Conservation (phyloP, 768 basidiomycete genomes). For the Mycena albidolilacea region DNA sequence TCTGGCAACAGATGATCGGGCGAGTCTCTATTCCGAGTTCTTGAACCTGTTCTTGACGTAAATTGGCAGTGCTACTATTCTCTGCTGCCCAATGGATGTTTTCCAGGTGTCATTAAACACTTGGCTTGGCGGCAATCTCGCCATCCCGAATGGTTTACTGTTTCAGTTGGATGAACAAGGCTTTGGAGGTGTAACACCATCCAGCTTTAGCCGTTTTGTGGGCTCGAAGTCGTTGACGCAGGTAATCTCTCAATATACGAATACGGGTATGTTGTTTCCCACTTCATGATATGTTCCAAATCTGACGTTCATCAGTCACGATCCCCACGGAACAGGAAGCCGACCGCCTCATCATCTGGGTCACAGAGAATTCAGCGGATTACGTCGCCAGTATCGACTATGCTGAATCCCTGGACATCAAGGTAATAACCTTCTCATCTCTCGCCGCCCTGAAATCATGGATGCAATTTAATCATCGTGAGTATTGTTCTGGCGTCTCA, state of each 20-base stretch:
- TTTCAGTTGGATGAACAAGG: conserved; percentile 30
- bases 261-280: background rate
- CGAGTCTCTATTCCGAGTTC: background rate
- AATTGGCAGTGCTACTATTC: background rate
- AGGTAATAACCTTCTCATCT: conserved; percentile 18
- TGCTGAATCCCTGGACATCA: conserved; percentile 19
- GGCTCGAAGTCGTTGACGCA: conserved; percentile 14
- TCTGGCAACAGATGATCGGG: conserved; percentile 28
- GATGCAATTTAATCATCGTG: conserved; percentile 26
- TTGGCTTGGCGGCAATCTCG: conserved; percentile 18
- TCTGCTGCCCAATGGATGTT: conserved; percentile 7
- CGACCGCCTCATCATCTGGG: conserved; percentile 25
- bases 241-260: conserved; percentile 5
- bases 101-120: background rate
- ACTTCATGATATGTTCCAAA: no score
- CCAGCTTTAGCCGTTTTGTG: conserved; percentile 26
- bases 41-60: background rate
- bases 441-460: conserved; percentile 24
- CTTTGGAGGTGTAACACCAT: conserved; percentile 26
- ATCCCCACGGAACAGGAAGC: background rate
- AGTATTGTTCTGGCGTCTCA: background rate
- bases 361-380: conserved; percentile 9
- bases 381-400: conserved; percentile 9
- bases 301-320: background rate
- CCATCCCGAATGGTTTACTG: conserved; percentile 11